Evolutionary conservation across 1,139 yeast genomes (phyloP), one percentile per base, ranked within the genome.

Genomic region (Suhomyces kunorum): DNA sequence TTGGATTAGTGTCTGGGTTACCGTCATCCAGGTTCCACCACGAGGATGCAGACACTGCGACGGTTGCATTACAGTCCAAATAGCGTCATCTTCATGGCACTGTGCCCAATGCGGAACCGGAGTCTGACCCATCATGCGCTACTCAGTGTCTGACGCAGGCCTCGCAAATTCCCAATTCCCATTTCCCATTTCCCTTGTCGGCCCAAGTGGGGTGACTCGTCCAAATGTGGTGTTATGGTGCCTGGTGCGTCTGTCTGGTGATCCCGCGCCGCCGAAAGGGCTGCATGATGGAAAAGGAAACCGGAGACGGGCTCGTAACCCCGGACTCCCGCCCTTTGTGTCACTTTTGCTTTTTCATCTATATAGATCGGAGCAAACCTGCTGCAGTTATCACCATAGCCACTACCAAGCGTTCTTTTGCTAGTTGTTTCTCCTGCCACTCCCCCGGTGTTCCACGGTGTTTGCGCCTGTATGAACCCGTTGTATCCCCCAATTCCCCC

Each of bases 291-390:
- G n/a, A n/a, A n/a, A n/a, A n/a, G n/a, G n/a, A n/a, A 15, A 36
- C 43, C 3, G 9, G 9, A 7, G 7, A 13, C 13, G 24, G 33
- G 38, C 40, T 39, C 42, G 37, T 28, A 39, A 39, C 36, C 40
- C 34, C 27, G 17, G 18, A 12, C 25, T 13, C 15, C 27, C 22
- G 18, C 26, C 16, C 16, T 40, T 37, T 40, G 44, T 40, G 44
- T 16, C 19, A 36, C 15, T 27, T 13, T 19, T 17, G 22, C 24
- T 32, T 32, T 30, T 34, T 34, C 40, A 40, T 17, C 39, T 37
- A 40, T 40, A 40, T 40, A 40, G 44, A 40, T 34, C 40, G 36
- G 32, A 26, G 17, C 36, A 13, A n/a, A 36, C 33, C 36, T 35
- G 38, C 34, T 29, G 36, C 12, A 9, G 22, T 24, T 28, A 28